Evolutionary conservation across 768 basidiomycete species (phyloP), one percentile per base, ranked within the genome.

Genomic region (Mycena sanguinolenta): DNA sequence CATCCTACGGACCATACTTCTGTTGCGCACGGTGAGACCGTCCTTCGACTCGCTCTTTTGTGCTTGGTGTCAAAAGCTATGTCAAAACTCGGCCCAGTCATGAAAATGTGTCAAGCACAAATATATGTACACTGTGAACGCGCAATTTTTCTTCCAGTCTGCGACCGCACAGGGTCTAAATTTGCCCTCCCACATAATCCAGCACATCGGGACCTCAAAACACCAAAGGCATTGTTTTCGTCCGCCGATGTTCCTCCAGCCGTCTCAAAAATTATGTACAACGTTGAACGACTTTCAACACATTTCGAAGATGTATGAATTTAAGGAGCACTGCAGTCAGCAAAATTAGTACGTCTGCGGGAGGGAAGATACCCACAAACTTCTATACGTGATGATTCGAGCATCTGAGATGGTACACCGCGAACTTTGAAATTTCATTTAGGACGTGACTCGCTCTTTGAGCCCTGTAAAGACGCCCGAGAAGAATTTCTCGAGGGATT

Each of bases 1-100:
- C 16, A 73, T 79, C 52, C 69, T 49, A 34, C 67, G 36, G 36
- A 30, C 62, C 68, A 69, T 69, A 12, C n/a, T 44, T 58, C 2
- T 50, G 14, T 49, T 49, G 19, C 8, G 49, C 12, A 16, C 1
- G 21, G 7, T 49, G 44, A 60, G 44, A 21, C 28, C 34, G n/a
- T 58, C 25, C 38, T 49, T 13, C 5, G 21, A 60, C 59, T 60
- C 59, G 10, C 32, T 10, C 32, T 34, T 39, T 14, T 39, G 32
- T 4, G 32, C 32, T 17, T 23, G 19, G 32, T 34, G 32, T 39
- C 57, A 39, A 23, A 25, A 38, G 57, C 58, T 58, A 23, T 63
- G 62, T 27, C 53, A 23, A 58, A 57, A 49, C 10, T 34, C 10
- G 32, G 32, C 32, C 6, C 4, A 10, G 32, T 34, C 32, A 34